A percentile compares a stretch with the other conserved stretches of the same genome.
Evolutionary conservation across 2,329 filamentous ascomycete species (phyloP).

Genomic region (Fusarium nelsonii): DNA sequence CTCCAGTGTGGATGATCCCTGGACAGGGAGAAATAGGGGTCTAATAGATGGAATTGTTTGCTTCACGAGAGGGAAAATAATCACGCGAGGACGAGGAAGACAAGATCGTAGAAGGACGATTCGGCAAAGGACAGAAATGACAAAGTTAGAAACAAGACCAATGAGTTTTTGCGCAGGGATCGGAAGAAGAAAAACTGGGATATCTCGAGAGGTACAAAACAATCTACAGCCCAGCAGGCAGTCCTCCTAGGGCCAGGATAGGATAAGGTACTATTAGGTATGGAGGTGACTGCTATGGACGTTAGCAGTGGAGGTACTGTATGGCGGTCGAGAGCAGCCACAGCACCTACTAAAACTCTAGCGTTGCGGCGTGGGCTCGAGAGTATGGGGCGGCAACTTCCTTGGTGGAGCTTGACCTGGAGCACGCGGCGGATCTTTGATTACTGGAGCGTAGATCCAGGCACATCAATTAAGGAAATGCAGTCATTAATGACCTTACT

Average conservation of each 20-base stretch:
- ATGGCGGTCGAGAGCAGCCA: not conserved
- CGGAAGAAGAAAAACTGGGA: slow-evolving; percentile 16
- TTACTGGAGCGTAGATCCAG: slow-evolving; percentile 8
- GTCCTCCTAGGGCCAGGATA: not conserved
- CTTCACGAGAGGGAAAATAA: slow-evolving; percentile 3
- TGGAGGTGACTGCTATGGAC: not conserved
- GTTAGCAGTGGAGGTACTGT: not conserved
- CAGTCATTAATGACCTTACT: not conserved
- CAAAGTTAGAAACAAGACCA: not conserved
- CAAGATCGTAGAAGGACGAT: slow-evolving; percentile 2
- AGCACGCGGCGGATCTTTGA: slow-evolving; percentile 24
- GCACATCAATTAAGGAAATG: slow-evolving; percentile 21
- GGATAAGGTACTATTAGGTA: no score
- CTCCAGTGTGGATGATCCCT: slow-evolving; percentile 30
- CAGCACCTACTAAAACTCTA: slow-evolving; percentile 9
- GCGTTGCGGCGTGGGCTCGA: not conserved
- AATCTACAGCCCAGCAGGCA: not conserved
- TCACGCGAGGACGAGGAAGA: not conserved
- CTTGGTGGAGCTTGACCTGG: slow-evolving; percentile 19
- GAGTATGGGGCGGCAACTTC: slow-evolving; percentile 23
- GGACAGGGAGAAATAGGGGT: slow-evolving; percentile 32
- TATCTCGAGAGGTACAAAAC: slow-evolving; percentile 19
- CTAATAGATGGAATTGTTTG: slow-evolving; percentile 14
- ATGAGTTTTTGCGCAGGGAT: slow-evolving; percentile 6
- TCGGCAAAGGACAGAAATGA: slow-evolving; percentile 4